Percentiles rank a stretch among this genome's conserved stretches.
These are phyloP conservation scores for Chenopodium berlandieri DNA, from an alignment of 148 eudicot genomes.

Conservation along the genomic window DNA sequence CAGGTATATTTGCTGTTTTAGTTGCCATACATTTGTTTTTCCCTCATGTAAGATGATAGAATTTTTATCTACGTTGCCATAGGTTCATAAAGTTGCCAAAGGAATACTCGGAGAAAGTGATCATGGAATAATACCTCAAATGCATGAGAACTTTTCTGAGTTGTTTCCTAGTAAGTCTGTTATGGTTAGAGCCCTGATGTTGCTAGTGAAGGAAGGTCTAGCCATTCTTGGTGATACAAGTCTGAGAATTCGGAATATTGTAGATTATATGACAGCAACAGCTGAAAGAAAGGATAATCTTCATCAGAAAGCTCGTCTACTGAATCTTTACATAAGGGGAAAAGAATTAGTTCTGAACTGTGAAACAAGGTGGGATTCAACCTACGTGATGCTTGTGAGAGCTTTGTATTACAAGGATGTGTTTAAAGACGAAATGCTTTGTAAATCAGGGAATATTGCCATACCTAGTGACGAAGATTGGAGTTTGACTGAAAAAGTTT, in stretches of 20 bases:
- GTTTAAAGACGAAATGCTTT: conserved; percentile 1
- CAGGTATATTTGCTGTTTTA: background rate
- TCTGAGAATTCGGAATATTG: background rate
- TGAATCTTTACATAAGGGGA: background rate
- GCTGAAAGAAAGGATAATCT: background rate
- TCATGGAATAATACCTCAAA: background rate
- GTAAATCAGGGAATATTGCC: conserved; percentile 1
- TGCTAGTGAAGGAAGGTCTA: too few species aligned
- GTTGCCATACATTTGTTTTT: background rate
- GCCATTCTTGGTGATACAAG: too few species aligned
- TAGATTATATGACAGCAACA: background rate
- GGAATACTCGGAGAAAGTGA: background rate
- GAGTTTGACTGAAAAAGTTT: conserved; percentile 13
- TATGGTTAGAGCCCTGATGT: too few species aligned
- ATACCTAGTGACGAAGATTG: conserved; percentile 15
- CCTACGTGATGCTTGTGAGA: conserved; percentile 13
- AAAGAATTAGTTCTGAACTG: background rate
- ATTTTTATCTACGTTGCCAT: background rate
- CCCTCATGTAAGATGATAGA: background rate
- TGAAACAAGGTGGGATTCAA: background rate
- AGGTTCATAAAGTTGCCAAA: background rate
- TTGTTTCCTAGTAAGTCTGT: too few species aligned
- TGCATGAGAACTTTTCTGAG: background rate
- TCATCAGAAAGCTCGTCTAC: background rate
- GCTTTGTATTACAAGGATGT: conserved; percentile 3